Evolutionary conservation across 352 stramenopile species (phyloP).

Genomic region (Globisporangium polare): DNA sequence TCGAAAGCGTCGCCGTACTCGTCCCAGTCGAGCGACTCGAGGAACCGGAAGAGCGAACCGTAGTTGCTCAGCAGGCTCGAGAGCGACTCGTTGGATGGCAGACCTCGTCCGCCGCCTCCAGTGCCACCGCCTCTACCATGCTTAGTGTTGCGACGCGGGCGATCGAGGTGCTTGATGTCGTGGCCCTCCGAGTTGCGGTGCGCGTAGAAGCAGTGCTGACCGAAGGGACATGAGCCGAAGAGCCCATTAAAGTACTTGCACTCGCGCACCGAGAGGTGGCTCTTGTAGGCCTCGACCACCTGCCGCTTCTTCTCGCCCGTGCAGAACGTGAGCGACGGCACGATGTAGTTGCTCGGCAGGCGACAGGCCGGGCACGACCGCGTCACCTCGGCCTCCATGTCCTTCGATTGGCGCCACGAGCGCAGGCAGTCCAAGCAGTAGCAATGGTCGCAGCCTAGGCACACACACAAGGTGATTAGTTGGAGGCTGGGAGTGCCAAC

Average conservation of each 20-base stretch:
- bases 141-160: constrained; percentile 19
- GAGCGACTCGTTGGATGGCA: constrained; percentile 20
- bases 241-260: constrained; percentile 80
- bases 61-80: constrained; percentile 56
- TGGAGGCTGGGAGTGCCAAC: background rate
- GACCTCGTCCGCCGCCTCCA: background rate
- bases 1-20: constrained; percentile 26
- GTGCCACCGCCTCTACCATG: constrained; percentile 11
- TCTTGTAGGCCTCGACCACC: constrained; percentile 69
- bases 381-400: constrained; percentile 68
- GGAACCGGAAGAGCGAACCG: constrained; percentile 58
- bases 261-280: constrained; percentile 62
- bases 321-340: constrained; percentile 75
- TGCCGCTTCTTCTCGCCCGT: constrained; percentile 53
- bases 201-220: constrained; percentile 72
- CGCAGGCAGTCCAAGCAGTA: constrained; percentile 76
- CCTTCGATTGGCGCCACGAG: constrained; percentile 67
- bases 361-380: constrained; percentile 64
- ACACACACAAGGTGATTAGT: background rate
- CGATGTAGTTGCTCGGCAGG: constrained; percentile 67
- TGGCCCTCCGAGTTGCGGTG: constrained; percentile 50
- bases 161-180: constrained; percentile 69
- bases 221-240: constrained; percentile 69
- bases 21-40: constrained; percentile 59
- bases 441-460: constrained; percentile 60